Percentiles rank a stretch among this genome's conserved stretches.
These are phyloP conservation scores for Pelargonium cotyledonis DNA, from an alignment of 441 rosid species.

Conservation along the genomic window DNA sequence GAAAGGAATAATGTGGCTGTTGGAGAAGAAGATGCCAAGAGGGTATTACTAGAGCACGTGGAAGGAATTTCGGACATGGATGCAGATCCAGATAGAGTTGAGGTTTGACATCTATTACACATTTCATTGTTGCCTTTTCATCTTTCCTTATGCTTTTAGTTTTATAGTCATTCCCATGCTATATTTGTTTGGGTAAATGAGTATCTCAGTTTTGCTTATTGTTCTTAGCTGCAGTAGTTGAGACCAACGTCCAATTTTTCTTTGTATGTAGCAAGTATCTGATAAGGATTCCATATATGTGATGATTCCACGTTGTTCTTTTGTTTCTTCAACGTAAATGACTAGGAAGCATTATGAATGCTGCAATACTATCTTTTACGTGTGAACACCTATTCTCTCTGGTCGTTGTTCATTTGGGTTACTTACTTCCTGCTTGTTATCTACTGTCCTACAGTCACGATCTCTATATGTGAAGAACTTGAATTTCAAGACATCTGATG, in stretches of 20 bases:
- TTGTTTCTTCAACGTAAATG: not conserved
- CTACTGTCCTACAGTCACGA: conserved; percentile 54
- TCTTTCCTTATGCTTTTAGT: not conserved
- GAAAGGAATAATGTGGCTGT: conserved; percentile 34
- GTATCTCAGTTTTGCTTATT: not conserved
- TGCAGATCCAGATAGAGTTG: conserved; percentile 70
- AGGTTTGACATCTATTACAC: conserved; percentile 36
- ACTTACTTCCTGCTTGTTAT: conserved; percentile 16
- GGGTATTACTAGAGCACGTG: conserved; percentile 54
- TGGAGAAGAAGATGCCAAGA: conserved; percentile 56
- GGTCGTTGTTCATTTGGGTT: conserved; percentile 2
- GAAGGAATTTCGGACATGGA: conserved; percentile 52
- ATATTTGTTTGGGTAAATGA: not conserved
- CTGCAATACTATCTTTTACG: not conserved
- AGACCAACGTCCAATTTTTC: not conserved
- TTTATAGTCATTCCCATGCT: not conserved
- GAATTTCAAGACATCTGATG: conserved; percentile 86
- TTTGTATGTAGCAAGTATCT: not conserved
- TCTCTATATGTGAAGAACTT: conserved; percentile 80
- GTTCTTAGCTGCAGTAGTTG: not conserved
- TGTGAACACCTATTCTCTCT: not conserved
- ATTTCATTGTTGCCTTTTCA: not conserved
- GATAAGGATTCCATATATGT: not conserved
- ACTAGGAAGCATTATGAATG: not conserved
- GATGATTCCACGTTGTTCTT: not conserved